A percentile compares a stretch with the other conserved stretches of the same genome.
Evolutionary conservation across 176 grass and related monocot genomes (phyloP).

Genomic region (Bolboschoenus planiculmis): DNA sequence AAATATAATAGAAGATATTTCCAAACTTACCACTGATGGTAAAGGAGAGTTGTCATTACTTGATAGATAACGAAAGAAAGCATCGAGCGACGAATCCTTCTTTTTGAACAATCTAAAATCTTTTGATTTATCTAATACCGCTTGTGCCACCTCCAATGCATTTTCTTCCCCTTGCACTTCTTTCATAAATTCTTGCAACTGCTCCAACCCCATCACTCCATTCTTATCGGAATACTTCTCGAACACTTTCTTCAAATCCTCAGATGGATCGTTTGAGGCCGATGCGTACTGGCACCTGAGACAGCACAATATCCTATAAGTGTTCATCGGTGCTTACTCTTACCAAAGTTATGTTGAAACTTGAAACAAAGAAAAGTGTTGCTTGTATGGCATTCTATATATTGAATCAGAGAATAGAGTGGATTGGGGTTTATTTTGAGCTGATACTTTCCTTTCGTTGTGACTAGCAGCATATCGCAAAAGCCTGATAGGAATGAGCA

Average conservation of each 20-base stretch:
- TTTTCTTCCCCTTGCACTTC: conserved; percentile 50
- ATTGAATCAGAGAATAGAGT: conserved; percentile 20
- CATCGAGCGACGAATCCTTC: conserved; percentile 43
- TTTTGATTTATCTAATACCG: conserved; percentile 36
- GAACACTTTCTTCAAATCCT: conserved; percentile 38
- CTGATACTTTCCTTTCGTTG: background rate
- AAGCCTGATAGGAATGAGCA: conserved; percentile 8
- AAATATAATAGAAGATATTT: background rate
- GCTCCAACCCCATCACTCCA: conserved; percentile 39
- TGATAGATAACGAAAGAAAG: conserved; percentile 53
- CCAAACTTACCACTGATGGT: conserved; percentile 30
- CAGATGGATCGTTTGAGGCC: conserved; percentile 49
- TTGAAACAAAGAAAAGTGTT: background rate
- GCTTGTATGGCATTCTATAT: conserved; percentile 1
- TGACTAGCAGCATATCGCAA: background rate
- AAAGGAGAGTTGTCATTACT: conserved; percentile 49
- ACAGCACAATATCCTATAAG: conserved; percentile 71
- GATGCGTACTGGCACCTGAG: conserved; percentile 48
- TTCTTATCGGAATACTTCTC: conserved; percentile 30
- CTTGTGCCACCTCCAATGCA: conserved; percentile 20
- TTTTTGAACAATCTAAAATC: conserved; percentile 43
- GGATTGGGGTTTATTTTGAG: conserved; percentile 4
- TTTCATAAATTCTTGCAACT: conserved; percentile 42
- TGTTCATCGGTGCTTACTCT: conserved; percentile 35
- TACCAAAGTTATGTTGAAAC: background rate